A percentile compares a stretch with the other conserved stretches of the same genome.
phyloP scores from a whole-genome alignment of 1,284 basidiomycete species.

The Fomitopsis betulina region DNA sequence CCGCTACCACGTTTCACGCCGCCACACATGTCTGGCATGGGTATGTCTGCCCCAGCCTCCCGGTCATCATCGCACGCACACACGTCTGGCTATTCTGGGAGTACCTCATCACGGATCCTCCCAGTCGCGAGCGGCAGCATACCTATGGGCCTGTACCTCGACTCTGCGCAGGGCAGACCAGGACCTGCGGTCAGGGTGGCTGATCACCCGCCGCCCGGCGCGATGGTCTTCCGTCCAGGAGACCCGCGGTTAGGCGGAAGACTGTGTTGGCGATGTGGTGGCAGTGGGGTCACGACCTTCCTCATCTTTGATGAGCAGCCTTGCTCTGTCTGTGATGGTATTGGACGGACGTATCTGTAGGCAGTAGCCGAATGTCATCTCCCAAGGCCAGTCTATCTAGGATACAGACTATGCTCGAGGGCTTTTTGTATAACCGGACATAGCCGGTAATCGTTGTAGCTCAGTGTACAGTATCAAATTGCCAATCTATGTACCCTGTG shows the following conservation, averaged over 20 bases:
- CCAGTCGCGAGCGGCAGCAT: conserved; percentile 21
- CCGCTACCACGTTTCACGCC: conserved; percentile 30
- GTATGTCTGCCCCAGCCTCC: conserved; percentile 8
- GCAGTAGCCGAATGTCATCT: background rate
- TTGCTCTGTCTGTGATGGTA: conserved; percentile 50
- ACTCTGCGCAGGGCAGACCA: conserved; percentile 12
- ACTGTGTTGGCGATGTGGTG: conserved; percentile 61
- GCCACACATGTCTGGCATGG: conserved; percentile 14
- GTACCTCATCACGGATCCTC: conserved; percentile 16
- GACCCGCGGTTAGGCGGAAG: conserved; percentile 68
- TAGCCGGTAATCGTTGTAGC: no score
- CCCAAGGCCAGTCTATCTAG: background rate
- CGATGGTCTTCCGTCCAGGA: conserved; percentile 52
- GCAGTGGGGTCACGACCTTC: conserved; percentile 47
- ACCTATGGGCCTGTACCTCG: conserved; percentile 20
- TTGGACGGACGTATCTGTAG: conserved; percentile 45
- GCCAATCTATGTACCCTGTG: no score
- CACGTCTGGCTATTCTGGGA: conserved; percentile 21
- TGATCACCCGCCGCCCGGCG: conserved; percentile 31
- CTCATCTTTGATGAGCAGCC: conserved; percentile 51
- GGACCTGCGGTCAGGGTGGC: conserved; percentile 10
- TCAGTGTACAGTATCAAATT: no score
- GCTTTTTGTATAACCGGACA: no score
- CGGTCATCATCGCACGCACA: conserved; percentile 13
- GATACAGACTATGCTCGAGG: no score